These are phyloP conservation scores for Neofusicoccum laricinum DNA, from an alignment of 2,329 filamentous ascomycete species.

Conservation along the genomic window DNA sequence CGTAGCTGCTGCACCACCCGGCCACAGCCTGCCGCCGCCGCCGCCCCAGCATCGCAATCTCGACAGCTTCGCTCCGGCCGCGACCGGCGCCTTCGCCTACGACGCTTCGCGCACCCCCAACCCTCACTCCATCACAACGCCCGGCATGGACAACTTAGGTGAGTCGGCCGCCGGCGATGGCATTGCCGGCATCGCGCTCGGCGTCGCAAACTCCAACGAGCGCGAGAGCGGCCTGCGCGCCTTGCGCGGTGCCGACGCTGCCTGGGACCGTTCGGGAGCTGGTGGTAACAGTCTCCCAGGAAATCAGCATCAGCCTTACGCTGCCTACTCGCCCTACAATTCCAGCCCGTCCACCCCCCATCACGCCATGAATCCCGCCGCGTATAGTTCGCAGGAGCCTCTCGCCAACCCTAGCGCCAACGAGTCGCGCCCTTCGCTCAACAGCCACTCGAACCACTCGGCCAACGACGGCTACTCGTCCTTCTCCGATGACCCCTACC, in stretches of 20 bases:
- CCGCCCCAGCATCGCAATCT: slow-evolving; percentile 1
- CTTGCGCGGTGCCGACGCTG: slow-evolving; percentile 42
- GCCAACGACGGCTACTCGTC: slow-evolving; percentile 41
- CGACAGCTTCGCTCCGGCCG: neutral
- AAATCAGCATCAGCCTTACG: neutral
- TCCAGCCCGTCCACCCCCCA: slow-evolving; percentile 19
- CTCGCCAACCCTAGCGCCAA: slow-evolving; percentile 23
- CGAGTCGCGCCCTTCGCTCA: neutral
- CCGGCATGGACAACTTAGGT: slow-evolving; percentile 64
- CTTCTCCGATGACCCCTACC: slow-evolving; percentile 63
- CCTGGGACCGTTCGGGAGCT: neutral
- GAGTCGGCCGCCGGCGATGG: slow-evolving; percentile 59
- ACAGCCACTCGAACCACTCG: slow-evolving; percentile 18
- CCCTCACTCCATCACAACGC: slow-evolving; percentile 44
- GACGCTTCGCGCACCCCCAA: neutral
- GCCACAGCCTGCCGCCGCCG: neutral
- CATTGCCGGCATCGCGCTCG: slow-evolving; percentile 65
- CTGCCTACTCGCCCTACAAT: slow-evolving; percentile 8
- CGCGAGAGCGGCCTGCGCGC: slow-evolving; percentile 65
- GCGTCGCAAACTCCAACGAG: slow-evolving; percentile 58
- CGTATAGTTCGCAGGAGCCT: slow-evolving; percentile 33
- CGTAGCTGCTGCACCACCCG: neutral
- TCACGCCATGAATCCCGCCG: slow-evolving; percentile 37
- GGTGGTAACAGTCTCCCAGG: slow-evolving; percentile 5
- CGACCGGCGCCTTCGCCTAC: neutral